These are phyloP conservation scores for Euphorbia corollata DNA, from an alignment of 441 rosid genomes.

Conservation along the genomic window DNA sequence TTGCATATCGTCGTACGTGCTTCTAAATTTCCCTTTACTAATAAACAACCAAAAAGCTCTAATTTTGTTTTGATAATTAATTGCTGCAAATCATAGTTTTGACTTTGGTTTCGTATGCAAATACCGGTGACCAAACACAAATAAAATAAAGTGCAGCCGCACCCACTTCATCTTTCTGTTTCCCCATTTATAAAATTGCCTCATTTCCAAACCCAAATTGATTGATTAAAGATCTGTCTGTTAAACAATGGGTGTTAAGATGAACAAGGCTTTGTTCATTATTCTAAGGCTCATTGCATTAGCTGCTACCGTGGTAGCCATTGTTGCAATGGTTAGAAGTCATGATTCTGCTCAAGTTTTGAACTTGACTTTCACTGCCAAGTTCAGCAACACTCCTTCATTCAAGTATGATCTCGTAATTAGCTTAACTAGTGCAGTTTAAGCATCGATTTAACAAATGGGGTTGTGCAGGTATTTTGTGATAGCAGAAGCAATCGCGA, in stretches of 20 bases:
- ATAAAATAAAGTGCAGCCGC: neutral
- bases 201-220: neutral
- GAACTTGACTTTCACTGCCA: slow-evolving; percentile 49
- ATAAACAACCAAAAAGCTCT: neutral
- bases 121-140: slow-evolving; percentile 28
- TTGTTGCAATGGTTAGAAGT: slow-evolving; percentile 38
- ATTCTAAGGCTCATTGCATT: slow-evolving; percentile 41
- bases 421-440: neutral
- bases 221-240: neutral
- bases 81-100: neutral
- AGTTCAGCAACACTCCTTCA: slow-evolving; percentile 40
- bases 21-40: neutral
- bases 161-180: neutral
- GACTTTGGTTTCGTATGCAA: neutral
- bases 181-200: no score
- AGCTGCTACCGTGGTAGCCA: slow-evolving; percentile 37
- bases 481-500: slow-evolving; percentile 44
- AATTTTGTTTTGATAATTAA: neutral
- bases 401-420: slow-evolving; percentile 30
- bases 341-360: slow-evolving; percentile 41
- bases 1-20: neutral
- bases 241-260: slow-evolving; percentile 23
- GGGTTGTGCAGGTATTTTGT: slow-evolving; percentile 34
- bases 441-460: neutral
- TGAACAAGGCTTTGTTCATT: slow-evolving; percentile 20